Conservation (phyloP, 2,329 filamentous ascomycete species). For the Fusarium verrucosum region DNA sequence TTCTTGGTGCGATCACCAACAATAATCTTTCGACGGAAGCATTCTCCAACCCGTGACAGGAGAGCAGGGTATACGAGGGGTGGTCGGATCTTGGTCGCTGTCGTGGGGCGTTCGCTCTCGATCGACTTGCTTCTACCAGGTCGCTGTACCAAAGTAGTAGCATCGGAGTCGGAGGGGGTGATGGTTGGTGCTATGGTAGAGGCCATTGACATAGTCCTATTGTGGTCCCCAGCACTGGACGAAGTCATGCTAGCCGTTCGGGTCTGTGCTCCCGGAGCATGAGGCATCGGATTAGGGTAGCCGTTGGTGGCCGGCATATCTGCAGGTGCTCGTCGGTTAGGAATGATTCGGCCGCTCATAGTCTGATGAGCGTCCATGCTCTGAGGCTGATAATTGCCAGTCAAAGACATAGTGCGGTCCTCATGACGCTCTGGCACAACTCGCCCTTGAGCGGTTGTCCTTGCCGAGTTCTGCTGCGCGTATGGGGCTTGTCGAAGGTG, state of each 20-base stretch:
- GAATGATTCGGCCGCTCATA: conserved; percentile 91
- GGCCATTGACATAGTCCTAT: conserved; percentile 89
- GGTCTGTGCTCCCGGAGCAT: conserved; percentile 63
- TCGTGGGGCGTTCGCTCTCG: conserved; percentile 65
- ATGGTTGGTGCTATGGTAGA: conserved; percentile 81
- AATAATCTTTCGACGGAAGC: conserved; percentile 88
- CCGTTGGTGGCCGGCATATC: conserved; percentile 53
- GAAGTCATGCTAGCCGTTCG: conserved; percentile 71
- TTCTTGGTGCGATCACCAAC: conserved; percentile 94
- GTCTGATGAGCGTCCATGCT: conserved; percentile 87
- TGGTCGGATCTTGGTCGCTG: conserved; percentile 69
- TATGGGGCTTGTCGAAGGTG: conserved; percentile 81
- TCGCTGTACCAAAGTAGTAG: conserved; percentile 60
- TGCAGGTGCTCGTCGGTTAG: conserved; percentile 66
- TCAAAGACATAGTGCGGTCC: conserved; percentile 96
- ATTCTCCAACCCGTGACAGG: conserved; percentile 90
- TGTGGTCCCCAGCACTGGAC: conserved; percentile 59
- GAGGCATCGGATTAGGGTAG: conserved; percentile 51
- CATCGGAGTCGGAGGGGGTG: conserved; percentile 67
- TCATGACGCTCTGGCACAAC: conserved; percentile 91
- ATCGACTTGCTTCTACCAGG: conserved; percentile 67
- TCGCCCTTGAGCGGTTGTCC: conserved; percentile 90
- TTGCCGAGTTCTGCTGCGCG: conserved; percentile 70
- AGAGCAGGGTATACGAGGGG: conserved; percentile 94
- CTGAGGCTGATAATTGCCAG: conserved; percentile 72